Percentiles rank a stretch among this genome's conserved stretches.
Evolutionary conservation across 164 flowering plant genomes (phyloP).

Genomic region (Vitis vinifera): DNA sequence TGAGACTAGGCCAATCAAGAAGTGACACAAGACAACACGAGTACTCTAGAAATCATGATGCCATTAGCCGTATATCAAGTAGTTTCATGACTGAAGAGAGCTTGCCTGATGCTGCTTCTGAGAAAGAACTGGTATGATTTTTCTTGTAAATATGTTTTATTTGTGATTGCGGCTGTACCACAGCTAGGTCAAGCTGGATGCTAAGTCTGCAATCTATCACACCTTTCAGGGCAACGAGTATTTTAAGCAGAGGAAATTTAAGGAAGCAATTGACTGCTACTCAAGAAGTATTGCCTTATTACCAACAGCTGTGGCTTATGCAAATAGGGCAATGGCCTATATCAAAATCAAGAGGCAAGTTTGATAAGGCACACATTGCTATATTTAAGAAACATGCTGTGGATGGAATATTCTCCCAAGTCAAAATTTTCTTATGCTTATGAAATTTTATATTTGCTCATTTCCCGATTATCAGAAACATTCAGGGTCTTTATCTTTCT

Average conservation of each 20-base stretch:
- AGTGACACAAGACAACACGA: slow-evolving; percentile 24
- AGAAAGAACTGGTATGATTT: slow-evolving; percentile 79
- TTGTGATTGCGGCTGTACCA: neutral
- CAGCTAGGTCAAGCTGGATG: neutral
- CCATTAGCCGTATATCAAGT: slow-evolving; percentile 39
- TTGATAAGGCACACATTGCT: neutral
- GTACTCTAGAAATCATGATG: slow-evolving; percentile 36
- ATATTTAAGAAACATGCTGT: neutral
- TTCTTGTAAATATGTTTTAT: neutral
- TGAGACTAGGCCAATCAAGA: slow-evolving; percentile 10
- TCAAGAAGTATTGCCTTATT: slow-evolving; percentile 95
- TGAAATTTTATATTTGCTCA: neutral
- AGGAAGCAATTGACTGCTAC: slow-evolving; percentile 88
- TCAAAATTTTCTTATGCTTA: neutral
- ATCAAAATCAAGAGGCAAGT: slow-evolving; percentile 72
- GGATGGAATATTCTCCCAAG: neutral
- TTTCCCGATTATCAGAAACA: neutral
- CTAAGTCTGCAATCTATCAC: slow-evolving; percentile 3
- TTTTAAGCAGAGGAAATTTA: slow-evolving; percentile 91
- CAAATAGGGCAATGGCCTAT: slow-evolving; percentile 97
- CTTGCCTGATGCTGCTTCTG: slow-evolving; percentile 75
- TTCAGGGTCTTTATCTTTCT: neutral
- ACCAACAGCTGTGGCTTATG: slow-evolving; percentile 91
- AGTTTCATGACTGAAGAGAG: slow-evolving; percentile 45
- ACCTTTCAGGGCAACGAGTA: slow-evolving; percentile 77